These are phyloP conservation scores for Trypanosomatidae sp. DNA, from an alignment of 208 protist genomes.

Conservation along the genomic window DNA sequence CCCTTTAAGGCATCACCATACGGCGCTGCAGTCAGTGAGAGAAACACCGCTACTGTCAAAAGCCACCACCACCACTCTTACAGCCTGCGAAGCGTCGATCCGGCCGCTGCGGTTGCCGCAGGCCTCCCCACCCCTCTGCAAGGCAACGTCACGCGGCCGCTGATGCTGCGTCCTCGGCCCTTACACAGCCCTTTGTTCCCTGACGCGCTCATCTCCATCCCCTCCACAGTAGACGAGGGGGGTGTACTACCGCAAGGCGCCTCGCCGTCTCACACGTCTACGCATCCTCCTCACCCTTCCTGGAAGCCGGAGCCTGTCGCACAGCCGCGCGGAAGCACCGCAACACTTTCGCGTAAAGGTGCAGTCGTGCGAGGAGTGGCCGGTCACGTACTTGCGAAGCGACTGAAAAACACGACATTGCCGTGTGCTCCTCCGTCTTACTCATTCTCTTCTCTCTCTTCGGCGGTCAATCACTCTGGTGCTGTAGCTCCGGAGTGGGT, in stretches of 20 bases:
- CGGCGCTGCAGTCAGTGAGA: neutral
- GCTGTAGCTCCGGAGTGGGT: neutral
- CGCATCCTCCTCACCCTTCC: neutral
- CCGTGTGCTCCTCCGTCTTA: neutral
- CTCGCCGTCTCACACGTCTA: neutral
- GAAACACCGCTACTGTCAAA: neutral
- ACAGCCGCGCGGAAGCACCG: neutral
- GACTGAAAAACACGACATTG: conserved; percentile 7
- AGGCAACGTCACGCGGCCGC: conserved; percentile 15
- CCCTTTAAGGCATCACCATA: neutral
- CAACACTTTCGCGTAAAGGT: neutral
- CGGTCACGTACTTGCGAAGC: neutral
- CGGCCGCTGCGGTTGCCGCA: neutral
- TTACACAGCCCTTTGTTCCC: neutral
- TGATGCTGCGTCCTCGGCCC: conserved; percentile 18
- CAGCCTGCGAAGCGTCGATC: neutral
- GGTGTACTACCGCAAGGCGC: neutral
- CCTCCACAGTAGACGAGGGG: neutral
- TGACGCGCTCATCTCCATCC: neutral
- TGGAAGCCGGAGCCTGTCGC: neutral
- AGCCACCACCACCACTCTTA: neutral
- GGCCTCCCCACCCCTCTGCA: conserved; percentile 12
- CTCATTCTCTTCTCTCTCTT: too few relatives aligned
- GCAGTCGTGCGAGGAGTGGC: conserved; percentile 3
- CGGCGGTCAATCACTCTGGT: neutral